A percentile compares a stretch with the other conserved stretches of the same genome.
These are phyloP conservation scores for Fraxinus paxiana DNA, from an alignment of 305 asterid species.

Conservation along the genomic window DNA sequence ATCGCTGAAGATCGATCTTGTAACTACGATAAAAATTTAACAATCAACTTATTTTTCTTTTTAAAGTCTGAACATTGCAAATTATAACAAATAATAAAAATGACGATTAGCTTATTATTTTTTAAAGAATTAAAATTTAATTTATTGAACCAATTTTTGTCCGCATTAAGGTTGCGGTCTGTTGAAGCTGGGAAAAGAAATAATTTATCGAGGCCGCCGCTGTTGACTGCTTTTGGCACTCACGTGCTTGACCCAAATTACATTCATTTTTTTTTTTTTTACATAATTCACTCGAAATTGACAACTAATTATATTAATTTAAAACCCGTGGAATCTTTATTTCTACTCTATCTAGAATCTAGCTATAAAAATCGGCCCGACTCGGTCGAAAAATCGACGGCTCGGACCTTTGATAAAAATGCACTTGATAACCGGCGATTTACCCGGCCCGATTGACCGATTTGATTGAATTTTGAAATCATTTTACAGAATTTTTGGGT, in stretches of 20 bases:
- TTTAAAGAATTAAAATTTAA: not conserved
- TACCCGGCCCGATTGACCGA: no score
- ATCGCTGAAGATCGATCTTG: not conserved
- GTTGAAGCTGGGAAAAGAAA: not conserved
- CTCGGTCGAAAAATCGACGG: no score
- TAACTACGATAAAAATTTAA: not conserved
- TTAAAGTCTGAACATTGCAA: not conserved
- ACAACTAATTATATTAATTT: not conserved
- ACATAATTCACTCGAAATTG: not conserved
- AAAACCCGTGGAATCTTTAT: not conserved
- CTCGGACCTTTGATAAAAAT: no score
- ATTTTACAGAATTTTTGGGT: no score
- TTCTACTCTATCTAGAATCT: no score
- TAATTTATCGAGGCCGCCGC: not conserved
- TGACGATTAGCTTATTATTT: not conserved
- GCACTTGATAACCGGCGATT: no score
- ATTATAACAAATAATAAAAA: not conserved
- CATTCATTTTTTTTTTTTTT: not conserved
- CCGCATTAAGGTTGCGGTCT: not conserved
- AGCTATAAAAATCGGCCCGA: no score
- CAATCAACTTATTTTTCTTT: not conserved
- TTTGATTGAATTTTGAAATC: no score
- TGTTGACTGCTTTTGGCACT: not conserved
- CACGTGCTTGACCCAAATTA: not conserved
- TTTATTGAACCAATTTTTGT: not conserved